These are phyloP conservation scores for Amoebophrya sp. DNA, from an alignment of 169 alveolate genomes.

Conservation along the genomic window DNA sequence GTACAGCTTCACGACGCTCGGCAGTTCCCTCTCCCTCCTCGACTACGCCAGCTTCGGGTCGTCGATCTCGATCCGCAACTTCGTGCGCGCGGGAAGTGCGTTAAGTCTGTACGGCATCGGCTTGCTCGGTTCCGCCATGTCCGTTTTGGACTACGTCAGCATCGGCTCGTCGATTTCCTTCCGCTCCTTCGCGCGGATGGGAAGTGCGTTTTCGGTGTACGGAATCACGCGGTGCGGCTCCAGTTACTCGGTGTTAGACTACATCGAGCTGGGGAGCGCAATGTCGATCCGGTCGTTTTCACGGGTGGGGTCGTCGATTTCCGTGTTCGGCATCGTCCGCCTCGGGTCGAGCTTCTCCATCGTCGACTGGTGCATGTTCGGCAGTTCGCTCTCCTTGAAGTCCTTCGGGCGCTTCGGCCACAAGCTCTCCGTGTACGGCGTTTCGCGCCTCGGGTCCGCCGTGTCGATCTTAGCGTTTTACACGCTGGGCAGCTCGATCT, in stretches of 20 bases:
- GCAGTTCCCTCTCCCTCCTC: not conserved
- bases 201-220: not conserved
- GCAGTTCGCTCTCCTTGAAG: not conserved
- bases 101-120: not conserved
- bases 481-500: not conserved
- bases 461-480: not conserved
- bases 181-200: constrained; percentile 12
- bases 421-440: constrained; percentile 10
- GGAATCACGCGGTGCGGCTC: constrained; percentile 2
- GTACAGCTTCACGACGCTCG: not conserved
- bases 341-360: constrained; percentile 6
- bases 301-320: not conserved
- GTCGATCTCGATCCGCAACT: not conserved
- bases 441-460: not conserved
- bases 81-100: not conserved
- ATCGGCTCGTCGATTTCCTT: not conserved
- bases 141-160: not conserved
- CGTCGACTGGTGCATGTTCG: not conserved
- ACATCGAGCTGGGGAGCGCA: not conserved
- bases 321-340: not conserved
- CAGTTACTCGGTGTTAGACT: not conserved
- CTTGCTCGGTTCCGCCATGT: not conserved
- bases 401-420: constrained; percentile 6
- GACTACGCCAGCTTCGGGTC: constrained; percentile 9
- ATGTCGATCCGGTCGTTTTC: constrained; percentile 10